These are phyloP conservation scores for Aspergillus sp. DNA, from an alignment of 2,329 filamentous ascomycete species.

Conservation along the genomic window DNA sequence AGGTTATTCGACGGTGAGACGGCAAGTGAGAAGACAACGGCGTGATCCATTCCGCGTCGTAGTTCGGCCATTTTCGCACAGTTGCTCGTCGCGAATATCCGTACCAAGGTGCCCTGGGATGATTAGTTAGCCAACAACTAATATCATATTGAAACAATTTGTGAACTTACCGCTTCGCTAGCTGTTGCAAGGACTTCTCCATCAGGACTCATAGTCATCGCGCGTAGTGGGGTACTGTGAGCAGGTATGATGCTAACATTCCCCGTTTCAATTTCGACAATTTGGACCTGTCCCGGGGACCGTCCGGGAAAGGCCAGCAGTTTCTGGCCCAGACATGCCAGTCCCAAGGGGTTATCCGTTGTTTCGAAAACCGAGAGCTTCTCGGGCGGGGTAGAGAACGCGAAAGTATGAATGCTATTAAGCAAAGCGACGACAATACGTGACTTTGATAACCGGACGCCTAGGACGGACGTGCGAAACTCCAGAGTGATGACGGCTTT, in stretches of 20 bases:
- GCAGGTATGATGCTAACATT: conserved; percentile 94
- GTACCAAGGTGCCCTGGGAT: conserved; percentile 75
- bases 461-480: conserved; percentile 75
- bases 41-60: conserved; percentile 83
- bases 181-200: conserved; percentile 83
- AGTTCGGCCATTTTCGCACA: conserved; percentile 81
- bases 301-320: conserved; percentile 84
- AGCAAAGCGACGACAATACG: conserved; percentile 79
- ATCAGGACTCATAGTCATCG: conserved; percentile 76
- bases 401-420: conserved; percentile 79
- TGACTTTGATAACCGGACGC: conserved; percentile 72
- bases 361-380: conserved; percentile 79
- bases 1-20: conserved; percentile 80
- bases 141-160: neutral
- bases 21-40: conserved; percentile 80
- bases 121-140: conserved; percentile 17
- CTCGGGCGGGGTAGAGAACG: conserved; percentile 70
- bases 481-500: conserved; percentile 75
- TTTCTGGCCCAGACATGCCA: conserved; percentile 74
- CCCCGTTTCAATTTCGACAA: conserved; percentile 73
- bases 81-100: conserved; percentile 77
- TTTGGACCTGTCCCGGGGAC: conserved; percentile 81
- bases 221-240: conserved; percentile 75
- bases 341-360: conserved; percentile 75
- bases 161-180: conserved; percentile 66